These are phyloP conservation scores for Carex littledalei DNA, from an alignment of 176 grass and related monocot genomes.

Conservation along the genomic window DNA sequence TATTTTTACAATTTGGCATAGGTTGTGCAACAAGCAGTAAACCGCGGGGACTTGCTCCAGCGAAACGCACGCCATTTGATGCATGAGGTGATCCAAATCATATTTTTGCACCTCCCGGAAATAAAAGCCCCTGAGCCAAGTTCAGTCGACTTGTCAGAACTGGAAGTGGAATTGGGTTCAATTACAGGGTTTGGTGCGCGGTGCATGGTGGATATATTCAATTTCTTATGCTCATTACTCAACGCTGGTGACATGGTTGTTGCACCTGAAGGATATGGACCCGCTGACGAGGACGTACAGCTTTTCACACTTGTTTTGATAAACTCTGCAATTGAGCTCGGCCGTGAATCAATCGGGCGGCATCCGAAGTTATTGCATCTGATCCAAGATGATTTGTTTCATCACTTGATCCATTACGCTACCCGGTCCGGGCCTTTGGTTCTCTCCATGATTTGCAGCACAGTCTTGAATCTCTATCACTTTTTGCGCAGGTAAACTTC, in stretches of 20 bases:
- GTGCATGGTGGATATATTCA: conserved; percentile 87
- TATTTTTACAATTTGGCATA: background rate
- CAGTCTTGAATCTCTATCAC: conserved; percentile 76
- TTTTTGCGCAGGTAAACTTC: conserved; percentile 55
- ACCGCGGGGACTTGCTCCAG: conserved; percentile 70
- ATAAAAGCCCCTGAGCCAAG: conserved; percentile 18
- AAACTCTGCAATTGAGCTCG: conserved; percentile 74
- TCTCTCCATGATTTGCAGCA: conserved; percentile 98
- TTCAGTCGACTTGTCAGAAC: background rate
- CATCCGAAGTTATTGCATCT: conserved; percentile 66
- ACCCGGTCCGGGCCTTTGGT: conserved; percentile 53
- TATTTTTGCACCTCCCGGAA: conserved; percentile 62
- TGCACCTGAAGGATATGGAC: conserved; percentile 41
- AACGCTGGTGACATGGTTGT: conserved; percentile 47
- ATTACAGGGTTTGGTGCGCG: conserved; percentile 54
- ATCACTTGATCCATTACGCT: conserved; percentile 63
- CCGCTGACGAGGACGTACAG: conserved; percentile 71
- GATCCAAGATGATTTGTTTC: conserved; percentile 84
- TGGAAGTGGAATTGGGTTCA: background rate
- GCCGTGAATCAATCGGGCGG: conserved; percentile 65
- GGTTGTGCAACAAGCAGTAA: conserved; percentile 71
- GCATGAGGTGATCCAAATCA: conserved; percentile 77
- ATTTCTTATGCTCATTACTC: conserved; percentile 72
- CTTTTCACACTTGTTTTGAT: conserved; percentile 91
- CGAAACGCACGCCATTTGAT: conserved; percentile 62